phyloP scores from a whole-genome alignment of 352 stramenopile species.

The Thalassiosira gravida region DNA sequence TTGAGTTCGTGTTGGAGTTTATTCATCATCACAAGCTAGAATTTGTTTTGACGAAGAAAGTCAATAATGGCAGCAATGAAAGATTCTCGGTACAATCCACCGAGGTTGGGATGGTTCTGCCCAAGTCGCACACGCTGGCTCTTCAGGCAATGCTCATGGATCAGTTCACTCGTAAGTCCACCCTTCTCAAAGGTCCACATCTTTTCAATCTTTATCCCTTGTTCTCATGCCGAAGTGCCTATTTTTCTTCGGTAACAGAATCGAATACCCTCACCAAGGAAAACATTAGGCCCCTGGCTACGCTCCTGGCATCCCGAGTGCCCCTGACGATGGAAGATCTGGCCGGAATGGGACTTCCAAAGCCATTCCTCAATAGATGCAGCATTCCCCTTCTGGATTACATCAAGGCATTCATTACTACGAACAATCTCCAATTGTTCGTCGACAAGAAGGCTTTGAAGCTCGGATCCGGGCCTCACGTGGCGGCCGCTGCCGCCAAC shows the following conservation, averaged over 20 bases:
- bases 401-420: constrained; percentile 10
- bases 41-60: too few relatives aligned
- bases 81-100: too few relatives aligned
- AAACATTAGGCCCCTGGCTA: not conserved
- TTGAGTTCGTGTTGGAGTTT: too few relatives aligned
- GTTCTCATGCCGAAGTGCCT: too few relatives aligned
- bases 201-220: not conserved
- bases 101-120: constrained; percentile 6
- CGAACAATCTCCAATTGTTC: not conserved
- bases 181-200: too few relatives aligned
- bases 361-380: not conserved
- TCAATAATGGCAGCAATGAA: not conserved
- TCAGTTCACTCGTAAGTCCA: not conserved
- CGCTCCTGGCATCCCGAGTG: not conserved
- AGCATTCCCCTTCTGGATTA: not conserved
- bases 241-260: too few relatives aligned
- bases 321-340: constrained; percentile 5
- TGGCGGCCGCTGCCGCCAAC: too few relatives aligned
- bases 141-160: not conserved
- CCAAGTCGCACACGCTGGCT: not conserved
- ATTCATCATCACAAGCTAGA: too few relatives aligned
- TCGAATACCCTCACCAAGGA: too few relatives aligned
- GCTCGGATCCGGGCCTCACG: not conserved
- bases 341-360: not conserved
- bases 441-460: not conserved